Conservation (phyloP, 257 asterid genomes). For the Craterostigma plantagineum region DNA sequence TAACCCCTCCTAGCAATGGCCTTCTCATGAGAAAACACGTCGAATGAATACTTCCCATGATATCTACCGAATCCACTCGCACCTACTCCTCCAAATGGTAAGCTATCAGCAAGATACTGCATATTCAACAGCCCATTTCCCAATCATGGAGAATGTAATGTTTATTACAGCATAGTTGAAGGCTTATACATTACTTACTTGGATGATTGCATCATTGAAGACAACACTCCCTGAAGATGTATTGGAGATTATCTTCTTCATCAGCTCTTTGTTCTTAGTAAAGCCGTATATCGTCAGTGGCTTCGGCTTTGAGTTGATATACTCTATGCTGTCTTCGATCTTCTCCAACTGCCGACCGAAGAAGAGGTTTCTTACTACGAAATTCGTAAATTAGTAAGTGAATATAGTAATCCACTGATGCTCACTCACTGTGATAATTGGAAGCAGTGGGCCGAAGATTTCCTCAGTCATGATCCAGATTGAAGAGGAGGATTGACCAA, state of each 20-base stretch:
- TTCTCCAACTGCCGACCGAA: conserved; percentile 34
- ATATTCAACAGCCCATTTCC: no score
- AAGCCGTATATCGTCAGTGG: conserved; percentile 53
- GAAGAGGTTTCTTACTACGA: background rate
- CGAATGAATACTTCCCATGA: conserved; percentile 72
- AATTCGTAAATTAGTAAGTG: background rate
- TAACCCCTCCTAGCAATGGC: conserved; percentile 20
- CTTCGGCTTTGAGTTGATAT: conserved; percentile 43
- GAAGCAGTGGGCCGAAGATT: conserved; percentile 8
- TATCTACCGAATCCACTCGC: conserved; percentile 62
- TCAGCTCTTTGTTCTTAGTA: conserved; percentile 30
- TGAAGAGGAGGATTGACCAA: conserved; percentile 4
- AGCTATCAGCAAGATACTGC: conserved; percentile 50
- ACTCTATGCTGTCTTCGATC: conserved; percentile 51
- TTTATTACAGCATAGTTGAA: no score
- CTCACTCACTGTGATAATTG: conserved; percentile 6
- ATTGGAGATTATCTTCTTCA: conserved; percentile 19
- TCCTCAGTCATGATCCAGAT: conserved; percentile 5
- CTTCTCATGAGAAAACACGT: conserved; percentile 55
- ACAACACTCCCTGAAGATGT: conserved; percentile 59
- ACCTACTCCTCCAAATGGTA: conserved; percentile 86
- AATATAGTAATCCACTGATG: background rate
- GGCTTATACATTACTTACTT: conserved; percentile 44
- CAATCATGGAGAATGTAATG: no score
- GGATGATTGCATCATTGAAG: conserved; percentile 64